Evolutionary conservation across 768 basidiomycete species (phyloP).

Genomic region (Trichaptum fuscoviolaceum): DNA sequence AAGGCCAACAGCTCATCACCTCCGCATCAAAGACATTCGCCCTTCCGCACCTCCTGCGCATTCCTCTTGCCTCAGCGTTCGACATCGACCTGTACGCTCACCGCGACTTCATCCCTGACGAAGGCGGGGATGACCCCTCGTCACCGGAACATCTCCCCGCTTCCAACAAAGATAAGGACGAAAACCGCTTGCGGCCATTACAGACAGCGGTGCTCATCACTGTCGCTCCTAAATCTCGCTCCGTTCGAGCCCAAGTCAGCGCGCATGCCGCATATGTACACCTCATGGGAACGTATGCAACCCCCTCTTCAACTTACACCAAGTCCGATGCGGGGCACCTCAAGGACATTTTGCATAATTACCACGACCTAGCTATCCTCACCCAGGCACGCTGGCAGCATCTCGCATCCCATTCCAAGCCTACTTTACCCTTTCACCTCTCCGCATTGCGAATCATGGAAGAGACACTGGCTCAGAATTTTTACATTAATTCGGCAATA

Average conservation of each 20-base stretch:
- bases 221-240: slow-evolving; percentile 37
- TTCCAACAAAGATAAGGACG: slow-evolving; percentile 35
- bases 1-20: slow-evolving; percentile 14
- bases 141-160: slow-evolving; percentile 5
- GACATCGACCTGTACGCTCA: slow-evolving; percentile 31
- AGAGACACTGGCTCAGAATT: slow-evolving; percentile 29
- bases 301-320: slow-evolving; percentile 33
- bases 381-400: slow-evolving; percentile 44
- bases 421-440: slow-evolving; percentile 66
- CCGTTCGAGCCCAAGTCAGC: neutral
- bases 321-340: slow-evolving; percentile 28
- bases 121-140: slow-evolving; percentile 12
- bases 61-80: slow-evolving; percentile 3
- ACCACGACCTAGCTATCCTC: slow-evolving; percentile 63
- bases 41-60: slow-evolving; percentile 7
- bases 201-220: slow-evolving; percentile 56
- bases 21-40: slow-evolving; percentile 14
- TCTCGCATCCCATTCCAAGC: slow-evolving; percentile 30
- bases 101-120: slow-evolving; percentile 1
- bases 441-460: slow-evolving; percentile 65
- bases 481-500: neutral
- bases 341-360: slow-evolving; percentile 62
- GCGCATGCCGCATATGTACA: slow-evolving; percentile 53
- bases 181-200: slow-evolving; percentile 41
- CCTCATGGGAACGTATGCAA: slow-evolving; percentile 47